Evolutionary conservation across 805 yeast genomes (phyloP).

Genomic region (Candida stauntonica): DNA sequence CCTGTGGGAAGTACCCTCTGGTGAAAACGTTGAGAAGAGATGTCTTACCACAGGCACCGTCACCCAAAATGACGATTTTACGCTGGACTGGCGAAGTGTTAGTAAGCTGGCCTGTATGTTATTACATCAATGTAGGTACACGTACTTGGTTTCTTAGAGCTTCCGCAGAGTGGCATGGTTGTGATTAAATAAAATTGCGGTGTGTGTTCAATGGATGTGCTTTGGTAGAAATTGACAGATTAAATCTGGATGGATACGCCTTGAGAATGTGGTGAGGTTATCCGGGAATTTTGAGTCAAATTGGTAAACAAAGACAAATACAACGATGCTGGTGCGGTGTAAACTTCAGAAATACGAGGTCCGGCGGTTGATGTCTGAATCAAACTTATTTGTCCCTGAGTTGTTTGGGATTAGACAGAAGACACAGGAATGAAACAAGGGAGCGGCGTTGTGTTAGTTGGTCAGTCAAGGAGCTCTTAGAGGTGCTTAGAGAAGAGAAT

Average conservation of each 20-base stretch:
- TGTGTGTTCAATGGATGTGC: no score
- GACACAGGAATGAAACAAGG: no score
- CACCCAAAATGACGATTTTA: constrained; percentile 91
- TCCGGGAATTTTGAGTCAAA: not conserved
- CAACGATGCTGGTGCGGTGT: no score
- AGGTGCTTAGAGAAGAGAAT: no score
- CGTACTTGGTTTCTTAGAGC: constrained; percentile 36
- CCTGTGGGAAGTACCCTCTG: constrained; percentile 96
- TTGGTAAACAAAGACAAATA: not conserved
- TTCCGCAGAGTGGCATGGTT: constrained; percentile 41
- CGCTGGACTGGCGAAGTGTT: constrained; percentile 55
- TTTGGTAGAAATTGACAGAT: no score
- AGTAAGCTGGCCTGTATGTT: not conserved
- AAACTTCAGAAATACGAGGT: not conserved
- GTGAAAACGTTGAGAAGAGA: constrained; percentile 93
- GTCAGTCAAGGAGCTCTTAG: no score
- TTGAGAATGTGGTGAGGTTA: not conserved
- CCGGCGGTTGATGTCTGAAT: not conserved
- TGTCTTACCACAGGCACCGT: constrained; percentile 99
- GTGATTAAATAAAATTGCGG: not conserved
- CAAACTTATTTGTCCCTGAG: no score
- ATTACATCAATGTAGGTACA: not conserved
- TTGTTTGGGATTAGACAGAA: no score
- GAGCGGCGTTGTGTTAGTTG: no score
- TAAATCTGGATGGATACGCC: not conserved